These are phyloP conservation scores for Rhynchospora pubera DNA, from an alignment of 176 grass and related monocot genomes.

Conservation along the genomic window DNA sequence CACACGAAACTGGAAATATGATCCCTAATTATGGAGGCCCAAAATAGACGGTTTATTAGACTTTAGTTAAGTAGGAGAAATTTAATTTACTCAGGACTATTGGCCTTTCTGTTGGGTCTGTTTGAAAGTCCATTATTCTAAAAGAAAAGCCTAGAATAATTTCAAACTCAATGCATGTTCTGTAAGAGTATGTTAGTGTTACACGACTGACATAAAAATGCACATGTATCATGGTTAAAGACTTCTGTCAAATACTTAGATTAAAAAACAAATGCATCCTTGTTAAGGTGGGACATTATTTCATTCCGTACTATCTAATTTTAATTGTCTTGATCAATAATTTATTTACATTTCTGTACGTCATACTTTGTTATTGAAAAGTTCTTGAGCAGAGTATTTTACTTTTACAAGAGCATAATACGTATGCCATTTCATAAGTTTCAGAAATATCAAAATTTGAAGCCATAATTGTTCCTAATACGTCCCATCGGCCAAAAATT, in stretches of 20 bases:
- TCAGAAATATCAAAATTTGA: background rate
- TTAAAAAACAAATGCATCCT: background rate
- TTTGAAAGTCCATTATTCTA: too few species aligned
- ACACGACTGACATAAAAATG: background rate
- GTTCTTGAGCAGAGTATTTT: background rate
- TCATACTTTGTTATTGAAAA: background rate
- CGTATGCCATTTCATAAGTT: background rate
- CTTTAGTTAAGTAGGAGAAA: too few species aligned
- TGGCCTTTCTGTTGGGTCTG: too few species aligned
- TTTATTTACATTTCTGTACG: background rate
- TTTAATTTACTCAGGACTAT: too few species aligned
- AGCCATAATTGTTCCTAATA: background rate
- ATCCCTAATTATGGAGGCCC: too few species aligned
- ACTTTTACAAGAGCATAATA: background rate
- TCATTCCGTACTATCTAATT: background rate
- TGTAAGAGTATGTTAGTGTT: too few species aligned
- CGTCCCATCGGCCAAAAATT: background rate
- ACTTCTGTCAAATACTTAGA: background rate
- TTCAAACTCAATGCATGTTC: too few species aligned
- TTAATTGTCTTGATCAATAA: background rate
- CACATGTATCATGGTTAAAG: background rate
- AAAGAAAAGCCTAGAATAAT: too few species aligned
- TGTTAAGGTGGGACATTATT: background rate
- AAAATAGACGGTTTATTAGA: too few species aligned
- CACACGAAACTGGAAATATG: too few species aligned